Conservation (phyloP, 169 alveolate species). For the Plasmodium falciparum region DNA sequence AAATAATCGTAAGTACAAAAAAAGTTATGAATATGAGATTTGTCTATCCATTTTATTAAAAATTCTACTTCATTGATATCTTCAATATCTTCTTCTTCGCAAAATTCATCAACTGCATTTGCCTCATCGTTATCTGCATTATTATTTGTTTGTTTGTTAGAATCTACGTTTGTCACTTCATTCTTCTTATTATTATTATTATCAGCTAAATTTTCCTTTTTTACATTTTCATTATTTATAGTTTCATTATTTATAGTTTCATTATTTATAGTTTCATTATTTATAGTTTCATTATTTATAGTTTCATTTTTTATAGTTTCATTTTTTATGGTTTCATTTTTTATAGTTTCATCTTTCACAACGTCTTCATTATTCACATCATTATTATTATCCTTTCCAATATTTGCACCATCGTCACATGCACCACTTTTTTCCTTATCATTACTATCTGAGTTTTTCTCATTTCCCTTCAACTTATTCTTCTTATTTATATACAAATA, state of each 20-base stretch:
- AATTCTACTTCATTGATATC: constrained; percentile 83
- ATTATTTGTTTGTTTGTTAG: background rate
- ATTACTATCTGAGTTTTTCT: background rate
- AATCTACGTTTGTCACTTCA: too few species aligned
- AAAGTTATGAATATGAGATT: constrained; percentile 91
- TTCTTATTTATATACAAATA: constrained; percentile 52
- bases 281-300: background rate
- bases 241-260: background rate
- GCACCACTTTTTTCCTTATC: background rate
- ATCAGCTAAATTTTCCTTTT: background rate
- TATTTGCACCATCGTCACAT: background rate
- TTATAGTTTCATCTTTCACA: background rate
- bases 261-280: background rate
- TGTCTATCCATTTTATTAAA: constrained; percentile 92
- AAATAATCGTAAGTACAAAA: constrained; percentile 91
- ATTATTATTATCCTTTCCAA: background rate
- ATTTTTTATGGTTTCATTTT: background rate
- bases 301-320: background rate
- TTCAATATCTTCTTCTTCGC: constrained; percentile 70
- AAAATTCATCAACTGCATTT: constrained; percentile 31
- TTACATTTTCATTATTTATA: background rate
- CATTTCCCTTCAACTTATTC: background rate
- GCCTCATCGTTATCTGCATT: constrained; percentile 32
- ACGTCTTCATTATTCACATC: background rate
- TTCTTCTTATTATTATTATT: too few species aligned